Conservation (phyloP, 495 filamentous ascomycete species). For the Pseudoneurospora amorphoporcata region DNA sequence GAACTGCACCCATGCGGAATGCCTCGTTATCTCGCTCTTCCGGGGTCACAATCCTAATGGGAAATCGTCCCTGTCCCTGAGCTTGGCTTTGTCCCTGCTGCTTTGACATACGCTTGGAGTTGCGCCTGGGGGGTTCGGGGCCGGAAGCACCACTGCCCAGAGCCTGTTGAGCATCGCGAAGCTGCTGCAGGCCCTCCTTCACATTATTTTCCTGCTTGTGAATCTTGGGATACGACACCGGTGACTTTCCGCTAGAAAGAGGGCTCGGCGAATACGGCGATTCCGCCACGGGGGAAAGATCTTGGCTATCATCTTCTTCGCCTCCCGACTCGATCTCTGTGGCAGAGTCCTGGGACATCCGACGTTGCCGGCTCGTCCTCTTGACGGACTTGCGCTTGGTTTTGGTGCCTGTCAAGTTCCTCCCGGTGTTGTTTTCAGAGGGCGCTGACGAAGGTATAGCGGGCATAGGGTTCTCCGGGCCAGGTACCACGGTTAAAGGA, state of each 20-base stretch:
- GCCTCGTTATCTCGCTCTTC: not conserved
- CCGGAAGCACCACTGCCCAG: not conserved
- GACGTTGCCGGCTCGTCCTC: slow-evolving; percentile 1
- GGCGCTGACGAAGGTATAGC: not conserved
- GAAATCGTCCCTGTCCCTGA: not conserved
- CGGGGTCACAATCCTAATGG: not conserved
- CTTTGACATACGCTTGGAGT: not conserved
- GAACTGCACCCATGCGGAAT: not conserved
- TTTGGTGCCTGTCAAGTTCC: slow-evolving; percentile 10
- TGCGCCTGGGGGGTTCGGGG: not conserved
- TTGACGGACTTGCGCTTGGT: slow-evolving; percentile 6
- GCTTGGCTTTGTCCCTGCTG: not conserved
- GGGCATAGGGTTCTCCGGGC: slow-evolving; percentile 6
- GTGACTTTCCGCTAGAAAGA: slow-evolving; percentile 22
- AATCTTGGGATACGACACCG: slow-evolving; percentile 35
- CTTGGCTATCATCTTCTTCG: slow-evolving; percentile 14
- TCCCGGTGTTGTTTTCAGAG: not conserved
- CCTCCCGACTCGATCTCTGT: slow-evolving; percentile 21
- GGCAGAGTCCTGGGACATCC: slow-evolving; percentile 15
- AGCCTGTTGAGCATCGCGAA: not conserved
- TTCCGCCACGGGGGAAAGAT: slow-evolving; percentile 37
- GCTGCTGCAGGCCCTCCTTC: not conserved
- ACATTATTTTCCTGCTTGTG: slow-evolving; percentile 15
- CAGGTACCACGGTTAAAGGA: slow-evolving; percentile 2
- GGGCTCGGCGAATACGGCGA: slow-evolving; percentile 21